Conservation (phyloP, 352 stramenopile genomes). For the Phytophthora fragariae region DNA sequence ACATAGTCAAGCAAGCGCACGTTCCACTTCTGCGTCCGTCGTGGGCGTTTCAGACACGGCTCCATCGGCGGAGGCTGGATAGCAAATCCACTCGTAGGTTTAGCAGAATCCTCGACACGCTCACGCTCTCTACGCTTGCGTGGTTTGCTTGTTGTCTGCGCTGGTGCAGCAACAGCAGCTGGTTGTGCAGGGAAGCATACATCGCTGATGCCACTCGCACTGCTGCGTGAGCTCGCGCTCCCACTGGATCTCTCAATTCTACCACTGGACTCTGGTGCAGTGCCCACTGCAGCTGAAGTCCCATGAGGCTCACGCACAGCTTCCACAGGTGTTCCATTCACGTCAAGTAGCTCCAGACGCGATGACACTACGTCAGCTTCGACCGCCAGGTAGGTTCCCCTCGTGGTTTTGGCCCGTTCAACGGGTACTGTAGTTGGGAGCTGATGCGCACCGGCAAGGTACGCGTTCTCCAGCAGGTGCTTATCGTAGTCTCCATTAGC, state of each 20-base stretch:
- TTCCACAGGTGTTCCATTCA: too few species aligned
- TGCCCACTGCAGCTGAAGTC: background rate
- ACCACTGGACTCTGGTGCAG: background rate
- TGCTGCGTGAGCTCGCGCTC: background rate
- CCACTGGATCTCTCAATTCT: background rate
- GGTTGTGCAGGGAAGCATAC: too few species aligned
- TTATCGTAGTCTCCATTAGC: conserved; percentile 9
- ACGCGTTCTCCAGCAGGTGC: conserved; percentile 12
- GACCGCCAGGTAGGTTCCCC: conserved; percentile 1
- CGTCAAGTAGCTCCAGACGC: background rate
- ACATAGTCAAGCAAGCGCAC: conserved; percentile 16
- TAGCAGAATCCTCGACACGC: background rate
- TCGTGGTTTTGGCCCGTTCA: background rate
- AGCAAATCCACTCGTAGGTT: background rate
- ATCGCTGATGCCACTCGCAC: background rate
- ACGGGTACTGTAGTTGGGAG: background rate
- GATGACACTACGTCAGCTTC: background rate
- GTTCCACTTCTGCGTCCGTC: conserved; percentile 1
- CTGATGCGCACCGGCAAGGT: background rate
- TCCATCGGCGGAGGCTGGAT: conserved; percentile 1
- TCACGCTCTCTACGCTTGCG: background rate
- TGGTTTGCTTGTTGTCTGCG: background rate
- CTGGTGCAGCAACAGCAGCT: background rate
- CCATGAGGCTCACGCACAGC: background rate
- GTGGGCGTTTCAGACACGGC: background rate